Evolutionary conservation across 345 rosid species (phyloP), one percentile per base, ranked within the genome.

Genomic region (Kandelia obovata): DNA sequence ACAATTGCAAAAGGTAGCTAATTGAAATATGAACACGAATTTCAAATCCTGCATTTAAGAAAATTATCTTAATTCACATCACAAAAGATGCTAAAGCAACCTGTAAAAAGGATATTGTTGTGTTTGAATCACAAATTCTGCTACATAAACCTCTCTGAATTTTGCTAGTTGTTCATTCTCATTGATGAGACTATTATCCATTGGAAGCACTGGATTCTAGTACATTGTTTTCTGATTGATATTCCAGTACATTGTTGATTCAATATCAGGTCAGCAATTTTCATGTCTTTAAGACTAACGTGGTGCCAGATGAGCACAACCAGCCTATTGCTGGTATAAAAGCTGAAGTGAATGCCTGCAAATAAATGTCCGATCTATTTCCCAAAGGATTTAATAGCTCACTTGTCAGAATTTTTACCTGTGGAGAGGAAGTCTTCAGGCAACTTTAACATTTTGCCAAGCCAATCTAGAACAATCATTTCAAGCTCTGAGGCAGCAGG

Each of bases 401-500:
- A 34, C 19, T 31, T 20, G 35, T 7, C 62, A 28, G 61, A 32
- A 64, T 21, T 35, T 52, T 73, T 73, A 89, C 98, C 96, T 49
- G 83, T 66, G 30, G 98, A 91, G 53, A 85, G 81, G 75, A 93
- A 93, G 26, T 88, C 78, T 53, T 87, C 78, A 1, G 98, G 98
- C 32, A 93, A 85, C 64, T 85, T 86, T 67, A 93, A 88, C 51
- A 89, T 49, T 65, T 89, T 88, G 16, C 85, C 94, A 61, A 93
- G 87, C 98, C 98, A 93, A 68, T 89, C 98, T 35, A 94, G 83
- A 73, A 94, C 96, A 55, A 94, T 88, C 83, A 81, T 84, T 79
- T 94, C 97, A 25, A 91, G 97, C 75, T 94, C 97, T 0, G 97
- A 91, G 9, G 97, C 95, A 52, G 97, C 97, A 37, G 97, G 98